A percentile compares a stretch with the other conserved stretches of the same genome.
Evolutionary conservation across 169 alveolate species (phyloP).

Genomic region (Eimeria sp.): DNA sequence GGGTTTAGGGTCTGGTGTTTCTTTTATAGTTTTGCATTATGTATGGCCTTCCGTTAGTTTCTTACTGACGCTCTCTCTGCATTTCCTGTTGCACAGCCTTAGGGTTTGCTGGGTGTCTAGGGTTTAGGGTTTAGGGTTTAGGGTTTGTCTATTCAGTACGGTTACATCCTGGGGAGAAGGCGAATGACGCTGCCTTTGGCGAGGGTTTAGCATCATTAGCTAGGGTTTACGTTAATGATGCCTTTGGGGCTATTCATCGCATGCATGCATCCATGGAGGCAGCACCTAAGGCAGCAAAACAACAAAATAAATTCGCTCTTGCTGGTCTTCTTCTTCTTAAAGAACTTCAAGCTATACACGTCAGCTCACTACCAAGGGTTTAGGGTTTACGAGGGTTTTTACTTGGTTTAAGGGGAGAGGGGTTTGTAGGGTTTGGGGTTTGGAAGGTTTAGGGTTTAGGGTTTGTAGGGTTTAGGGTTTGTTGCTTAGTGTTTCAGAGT

Average conservation of each 20-base stretch:
- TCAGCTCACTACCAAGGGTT: background rate
- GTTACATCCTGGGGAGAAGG: slow-evolving; percentile 50
- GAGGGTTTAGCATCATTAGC: slow-evolving; percentile 90
- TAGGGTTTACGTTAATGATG: slow-evolving; percentile 98
- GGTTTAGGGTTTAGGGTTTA: slow-evolving; percentile 14
- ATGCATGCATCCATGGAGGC: slow-evolving; percentile 98
- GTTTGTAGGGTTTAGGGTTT: no score
- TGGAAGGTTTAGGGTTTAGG: background rate
- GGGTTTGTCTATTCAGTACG: slow-evolving; percentile 37
- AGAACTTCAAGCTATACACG: slow-evolving; percentile 92
- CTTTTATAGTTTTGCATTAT: background rate
- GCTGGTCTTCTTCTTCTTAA: slow-evolving; percentile 98
- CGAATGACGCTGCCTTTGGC: slow-evolving; percentile 80
- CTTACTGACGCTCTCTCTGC: no score
- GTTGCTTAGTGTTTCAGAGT: no score
- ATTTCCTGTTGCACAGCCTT: background rate
- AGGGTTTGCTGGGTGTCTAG: background rate
- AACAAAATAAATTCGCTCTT: slow-evolving; percentile 89
- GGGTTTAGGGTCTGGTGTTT: slow-evolving; percentile 28
- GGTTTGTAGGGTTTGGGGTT: background rate
- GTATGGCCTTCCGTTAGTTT: no score
- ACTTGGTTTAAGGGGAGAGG: no score
- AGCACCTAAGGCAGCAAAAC: slow-evolving; percentile 89
- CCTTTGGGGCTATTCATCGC: slow-evolving; percentile 99
- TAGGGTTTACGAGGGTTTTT: background rate